Percentiles rank a stretch among this genome's conserved stretches.
phyloP scores from a whole-genome alignment of 768 basidiomycete species.

The Pholiota molesta region DNA sequence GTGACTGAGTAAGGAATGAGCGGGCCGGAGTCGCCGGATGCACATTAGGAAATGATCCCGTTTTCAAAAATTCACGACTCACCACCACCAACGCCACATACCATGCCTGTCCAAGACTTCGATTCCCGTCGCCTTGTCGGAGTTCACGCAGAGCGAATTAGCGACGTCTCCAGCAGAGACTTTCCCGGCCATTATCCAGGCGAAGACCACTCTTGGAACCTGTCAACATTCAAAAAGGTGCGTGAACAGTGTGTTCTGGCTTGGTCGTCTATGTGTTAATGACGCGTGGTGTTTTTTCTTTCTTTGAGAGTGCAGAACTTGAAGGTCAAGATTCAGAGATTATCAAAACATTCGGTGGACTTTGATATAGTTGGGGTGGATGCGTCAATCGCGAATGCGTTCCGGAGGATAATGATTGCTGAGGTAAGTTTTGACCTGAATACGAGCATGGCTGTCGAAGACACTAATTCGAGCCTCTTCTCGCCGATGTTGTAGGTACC shows the following conservation, averaged over 20 bases:
- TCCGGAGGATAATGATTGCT: conserved; percentile 89
- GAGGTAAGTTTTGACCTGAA: conserved; percentile 60
- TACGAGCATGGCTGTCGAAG: background rate
- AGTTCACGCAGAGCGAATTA: conserved; percentile 69
- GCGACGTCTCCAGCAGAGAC: conserved; percentile 85
- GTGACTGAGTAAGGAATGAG: conserved; percentile 67
- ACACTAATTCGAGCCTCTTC: background rate
- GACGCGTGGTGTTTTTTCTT: background rate
- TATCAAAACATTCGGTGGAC: conserved; percentile 85
- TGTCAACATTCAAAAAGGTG: conserved; percentile 77
- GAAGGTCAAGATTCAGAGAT: conserved; percentile 70
- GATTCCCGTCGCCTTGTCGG: conserved; percentile 59
- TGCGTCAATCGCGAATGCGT: conserved; percentile 94
- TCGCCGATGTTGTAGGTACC: conserved; percentile 64
- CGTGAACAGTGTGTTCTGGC: conserved; percentile 26
- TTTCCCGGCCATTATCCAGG: conserved; percentile 88
- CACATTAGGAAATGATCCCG: conserved; percentile 44
- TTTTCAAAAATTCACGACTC: conserved; percentile 49
- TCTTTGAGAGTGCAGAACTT: conserved; percentile 62
- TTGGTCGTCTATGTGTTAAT: background rate
- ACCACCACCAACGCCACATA: background rate
- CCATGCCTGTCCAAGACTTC: conserved; percentile 24
- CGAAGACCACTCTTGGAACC: conserved; percentile 86
- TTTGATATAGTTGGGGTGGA: conserved; percentile 97
- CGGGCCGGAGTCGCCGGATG: conserved; percentile 55